A percentile compares a stretch with the other conserved stretches of the same genome.
Evolutionary conservation across 208 protist genomes (phyloP).

Genomic region (Baffinella frigidus): DNA sequence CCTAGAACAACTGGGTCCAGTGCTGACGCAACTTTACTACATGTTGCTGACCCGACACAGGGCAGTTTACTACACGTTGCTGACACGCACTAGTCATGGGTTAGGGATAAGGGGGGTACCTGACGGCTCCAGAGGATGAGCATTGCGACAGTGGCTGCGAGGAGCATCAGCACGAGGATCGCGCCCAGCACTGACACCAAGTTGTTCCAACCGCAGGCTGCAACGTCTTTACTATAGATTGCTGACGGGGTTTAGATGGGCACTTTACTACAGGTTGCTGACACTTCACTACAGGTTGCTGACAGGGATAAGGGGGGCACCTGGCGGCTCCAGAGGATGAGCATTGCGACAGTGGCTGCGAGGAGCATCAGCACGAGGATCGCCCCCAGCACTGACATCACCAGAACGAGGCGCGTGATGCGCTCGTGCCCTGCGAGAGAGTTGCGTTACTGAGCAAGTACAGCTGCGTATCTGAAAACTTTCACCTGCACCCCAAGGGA

Average conservation of each 20-base stretch:
- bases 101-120: not conserved
- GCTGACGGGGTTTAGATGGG: too few species aligned
- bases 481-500: not conserved
- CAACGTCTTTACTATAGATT: too few species aligned
- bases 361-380: not conserved
- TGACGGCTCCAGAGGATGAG: not conserved
- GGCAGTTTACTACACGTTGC: too few species aligned
- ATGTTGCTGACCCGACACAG: too few species aligned
- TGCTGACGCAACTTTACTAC: too few species aligned
- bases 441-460: not conserved
- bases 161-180: not conserved
- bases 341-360: not conserved
- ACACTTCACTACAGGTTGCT: not conserved
- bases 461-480: not conserved
- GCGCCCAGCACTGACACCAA: not conserved
- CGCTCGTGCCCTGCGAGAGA: not conserved
- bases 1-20: too few species aligned
- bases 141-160: not conserved
- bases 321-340: not conserved
- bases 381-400: not conserved
- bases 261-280: too few species aligned
- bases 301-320: not conserved
- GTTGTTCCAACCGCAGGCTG: too few species aligned
- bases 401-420: not conserved
- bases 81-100: not conserved